These are phyloP conservation scores for Handroanthus guayacan DNA, from an alignment of 257 asterid genomes.

Conservation along the genomic window DNA sequence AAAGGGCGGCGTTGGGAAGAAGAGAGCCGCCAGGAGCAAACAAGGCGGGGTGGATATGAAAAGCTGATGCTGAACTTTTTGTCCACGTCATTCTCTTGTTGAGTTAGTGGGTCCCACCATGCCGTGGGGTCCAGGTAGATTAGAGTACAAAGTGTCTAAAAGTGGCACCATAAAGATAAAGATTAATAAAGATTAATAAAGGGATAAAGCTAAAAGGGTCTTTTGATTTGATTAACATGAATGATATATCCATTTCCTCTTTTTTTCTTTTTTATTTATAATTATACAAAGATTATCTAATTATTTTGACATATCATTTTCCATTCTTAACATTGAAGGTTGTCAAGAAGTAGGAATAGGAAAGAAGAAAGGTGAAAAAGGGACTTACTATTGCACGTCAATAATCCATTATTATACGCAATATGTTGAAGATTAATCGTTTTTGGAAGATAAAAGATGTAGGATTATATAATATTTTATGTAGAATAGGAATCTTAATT, in stretches of 20 bases:
- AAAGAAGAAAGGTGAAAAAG: background rate
- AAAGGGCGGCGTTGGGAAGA: background rate
- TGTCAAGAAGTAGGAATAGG: background rate
- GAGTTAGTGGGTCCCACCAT: constrained; percentile 40
- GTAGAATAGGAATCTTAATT: background rate
- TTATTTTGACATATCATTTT: constrained; percentile 32
- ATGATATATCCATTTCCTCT: constrained; percentile 24
- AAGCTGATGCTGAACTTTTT: constrained; percentile 71
- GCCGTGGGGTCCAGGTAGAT: constrained; percentile 38
- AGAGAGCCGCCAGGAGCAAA: constrained; percentile 63
- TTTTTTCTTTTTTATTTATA: background rate
- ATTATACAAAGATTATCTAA: background rate
- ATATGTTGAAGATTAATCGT: background rate
- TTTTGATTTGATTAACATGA: constrained; percentile 40
- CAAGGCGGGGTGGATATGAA: constrained; percentile 30
- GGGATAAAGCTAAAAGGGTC: constrained; percentile 41
- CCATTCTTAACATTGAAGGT: constrained; percentile 37
- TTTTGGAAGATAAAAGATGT: background rate
- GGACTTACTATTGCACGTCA: constrained; percentile 15
- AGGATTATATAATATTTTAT: background rate
- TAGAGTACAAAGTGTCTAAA: constrained; percentile 55
- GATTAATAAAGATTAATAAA: constrained; percentile 25
- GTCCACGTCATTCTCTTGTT: constrained; percentile 60
- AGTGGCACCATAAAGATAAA: constrained; percentile 61
- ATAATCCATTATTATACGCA: background rate